phyloP scores from a whole-genome alignment of 176 grass and related monocot species.

The Bonia amplexicaulis region DNA sequence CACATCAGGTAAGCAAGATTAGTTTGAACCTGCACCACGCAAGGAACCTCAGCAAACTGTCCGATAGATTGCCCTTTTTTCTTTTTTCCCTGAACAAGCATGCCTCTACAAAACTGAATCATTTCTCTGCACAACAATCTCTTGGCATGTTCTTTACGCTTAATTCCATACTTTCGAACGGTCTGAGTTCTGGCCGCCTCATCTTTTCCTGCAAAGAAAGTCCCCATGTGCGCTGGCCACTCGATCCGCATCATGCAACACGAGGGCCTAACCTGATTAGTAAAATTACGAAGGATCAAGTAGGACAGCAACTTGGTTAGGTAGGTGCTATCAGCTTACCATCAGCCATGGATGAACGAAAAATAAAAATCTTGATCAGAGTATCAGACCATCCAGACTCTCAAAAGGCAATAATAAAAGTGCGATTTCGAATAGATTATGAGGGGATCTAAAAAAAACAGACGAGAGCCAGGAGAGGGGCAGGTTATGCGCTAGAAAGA shows the following conservation, averaged over 20 bases:
- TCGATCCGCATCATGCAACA: slow-evolving; percentile 8
- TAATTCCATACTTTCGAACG: neutral
- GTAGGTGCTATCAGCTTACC: neutral
- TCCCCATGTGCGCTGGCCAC: neutral
- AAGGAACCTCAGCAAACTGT: neutral
- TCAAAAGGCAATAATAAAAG: neutral
- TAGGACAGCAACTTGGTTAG: neutral
- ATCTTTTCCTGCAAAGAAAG: slow-evolving; percentile 1
- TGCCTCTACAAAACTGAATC: neutral
- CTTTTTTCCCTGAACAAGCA: neutral
- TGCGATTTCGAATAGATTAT: neutral
- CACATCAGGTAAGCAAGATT: no score
- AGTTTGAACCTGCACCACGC: neutral
- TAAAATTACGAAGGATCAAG: neutral
- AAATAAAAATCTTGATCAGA: neutral
- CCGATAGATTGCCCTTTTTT: neutral
- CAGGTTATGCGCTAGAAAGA: neutral
- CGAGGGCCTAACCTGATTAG: neutral
- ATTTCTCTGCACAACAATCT: neutral
- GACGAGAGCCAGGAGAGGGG: neutral
- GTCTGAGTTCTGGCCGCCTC: neutral
- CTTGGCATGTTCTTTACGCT: neutral
- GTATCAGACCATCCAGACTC: neutral
- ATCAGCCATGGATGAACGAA: neutral
- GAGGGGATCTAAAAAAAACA: neutral